Evolutionary conservation across 495 filamentous ascomycete species (phyloP), one percentile per base, ranked within the genome.

Genomic region (Cairneyella variabilis): DNA sequence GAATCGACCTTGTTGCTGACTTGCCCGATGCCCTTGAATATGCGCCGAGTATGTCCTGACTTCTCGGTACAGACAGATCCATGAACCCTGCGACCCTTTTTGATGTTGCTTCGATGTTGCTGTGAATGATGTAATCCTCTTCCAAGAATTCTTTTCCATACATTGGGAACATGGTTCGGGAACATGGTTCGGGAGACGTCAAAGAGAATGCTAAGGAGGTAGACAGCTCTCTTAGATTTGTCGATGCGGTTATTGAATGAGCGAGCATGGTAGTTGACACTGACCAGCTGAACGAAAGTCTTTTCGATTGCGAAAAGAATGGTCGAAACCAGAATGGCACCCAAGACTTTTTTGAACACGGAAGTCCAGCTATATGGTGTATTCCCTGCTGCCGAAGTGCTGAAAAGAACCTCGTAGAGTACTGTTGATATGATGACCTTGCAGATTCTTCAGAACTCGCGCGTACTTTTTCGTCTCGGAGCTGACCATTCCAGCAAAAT

Each of bases 221-320:
- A 73, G 36, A 90, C 74, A 56, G 85, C 83, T 50, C 76, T 80
- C 65, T 91, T 91, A 22, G 84, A 86, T 32, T 78, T 72, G 43
- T 83, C 77, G 70, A 92, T 88, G 58, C 80, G 79, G 27, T 34
- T 49, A 4, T 70, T 54, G 55, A 85, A 80, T 58, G 89, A 90
- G 51, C 90, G 86, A 64, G 84, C 80, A 66, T 91, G 88, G 63
- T 90, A 92, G 60, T 85, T 84, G 64, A 92, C 85, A n/a, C 84
- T 88, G 59, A 91, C 84, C 26, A 90, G 74, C 66, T 89, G 86
- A 28, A 91, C 82, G 23, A 88, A 60, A 16, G 84, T 59, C 61
- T 88, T 89, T 64, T 90, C 84, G 3, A 66, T 74, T 5, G 89
- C 64, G 58, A 82, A 84, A 45, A 91, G 63, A 18, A 42, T 48